Percentiles rank a stretch among this genome's conserved stretches.
phyloP scores from a whole-genome alignment of 768 basidiomycete species.

The Hirschioporus abietinus region DNA sequence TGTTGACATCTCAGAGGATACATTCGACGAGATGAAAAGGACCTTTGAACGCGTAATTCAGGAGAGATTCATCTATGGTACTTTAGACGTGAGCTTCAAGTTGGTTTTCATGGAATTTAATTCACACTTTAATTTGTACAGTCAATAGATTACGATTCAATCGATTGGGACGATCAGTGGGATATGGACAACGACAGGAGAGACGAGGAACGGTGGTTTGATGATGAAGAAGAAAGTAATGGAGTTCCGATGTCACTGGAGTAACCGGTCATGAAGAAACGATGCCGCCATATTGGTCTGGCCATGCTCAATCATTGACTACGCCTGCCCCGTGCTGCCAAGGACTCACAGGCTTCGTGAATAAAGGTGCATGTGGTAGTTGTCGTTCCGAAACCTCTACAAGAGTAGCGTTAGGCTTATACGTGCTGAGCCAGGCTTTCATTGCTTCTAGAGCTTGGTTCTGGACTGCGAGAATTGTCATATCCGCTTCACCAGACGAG shows the following conservation, averaged over 20 bases:
- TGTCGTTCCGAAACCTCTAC: neutral
- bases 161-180: slow-evolving; percentile 73
- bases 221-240: slow-evolving; percentile 44
- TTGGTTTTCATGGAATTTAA: neutral
- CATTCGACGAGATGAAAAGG: slow-evolving; percentile 40
- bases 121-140: slow-evolving; percentile 22
- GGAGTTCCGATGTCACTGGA: neutral
- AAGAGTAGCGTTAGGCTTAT: neutral
- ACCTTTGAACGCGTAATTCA: slow-evolving; percentile 56
- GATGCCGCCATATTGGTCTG: too few species aligned
- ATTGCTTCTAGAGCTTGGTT: neutral
- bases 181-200: slow-evolving; percentile 56
- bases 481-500: slow-evolving; percentile 1
- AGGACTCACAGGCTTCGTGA: too few species aligned
- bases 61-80: slow-evolving; percentile 71
- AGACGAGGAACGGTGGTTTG: slow-evolving; percentile 69
- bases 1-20: slow-evolving; percentile 28
- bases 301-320: too few species aligned
- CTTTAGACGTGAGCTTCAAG: slow-evolving; percentile 56
- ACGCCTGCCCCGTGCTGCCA: too few species aligned
- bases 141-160: slow-evolving; percentile 63
- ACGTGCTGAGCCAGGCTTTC: neutral
- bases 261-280: neutral
- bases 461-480: slow-evolving; percentile 8
- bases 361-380: too few species aligned